phyloP scores from a whole-genome alignment of 2,329 filamentous ascomycete genomes.

The Fusarium sp. region DNA sequence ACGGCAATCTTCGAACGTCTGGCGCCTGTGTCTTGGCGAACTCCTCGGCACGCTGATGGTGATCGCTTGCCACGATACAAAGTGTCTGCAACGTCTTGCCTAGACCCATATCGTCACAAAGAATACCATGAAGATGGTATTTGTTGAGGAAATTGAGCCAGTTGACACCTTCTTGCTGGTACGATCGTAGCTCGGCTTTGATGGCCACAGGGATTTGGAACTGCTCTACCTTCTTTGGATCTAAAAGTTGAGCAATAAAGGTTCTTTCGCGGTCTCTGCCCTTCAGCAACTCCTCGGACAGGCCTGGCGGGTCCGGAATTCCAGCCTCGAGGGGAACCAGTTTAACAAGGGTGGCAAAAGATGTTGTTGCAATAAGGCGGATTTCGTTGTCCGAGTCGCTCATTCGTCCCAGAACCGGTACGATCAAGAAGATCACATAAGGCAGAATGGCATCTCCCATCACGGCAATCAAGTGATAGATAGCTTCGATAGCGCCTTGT shows the following conservation, averaged over 20 bases:
- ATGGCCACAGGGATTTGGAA: conserved; percentile 96
- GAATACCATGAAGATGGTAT: conserved; percentile 96
- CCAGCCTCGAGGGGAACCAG: conserved; percentile 96
- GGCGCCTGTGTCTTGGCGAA: conserved; percentile 83
- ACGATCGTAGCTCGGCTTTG: conserved; percentile 94
- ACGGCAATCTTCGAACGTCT: conserved; percentile 84
- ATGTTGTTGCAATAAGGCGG: conserved; percentile 92
- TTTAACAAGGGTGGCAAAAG: conserved; percentile 96
- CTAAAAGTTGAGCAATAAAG: conserved; percentile 95
- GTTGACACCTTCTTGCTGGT: conserved; percentile 98
- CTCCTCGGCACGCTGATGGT: conserved; percentile 92
- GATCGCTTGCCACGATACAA: conserved; percentile 97
- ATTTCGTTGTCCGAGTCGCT: conserved; percentile 98
- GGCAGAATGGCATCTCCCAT: conserved; percentile 97
- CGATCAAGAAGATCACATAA: conserved; percentile 98
- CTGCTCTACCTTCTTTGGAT: conserved; percentile 94
- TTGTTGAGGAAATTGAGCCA: conserved; percentile 99
- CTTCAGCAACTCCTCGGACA: conserved; percentile 87
- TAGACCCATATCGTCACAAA: conserved; percentile 99
- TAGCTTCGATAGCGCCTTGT: conserved; percentile 92
- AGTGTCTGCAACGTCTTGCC: conserved; percentile 97
- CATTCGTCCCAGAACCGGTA: conserved; percentile 96
- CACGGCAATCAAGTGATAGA: conserved; percentile 97
- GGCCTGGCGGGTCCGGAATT: conserved; percentile 93
- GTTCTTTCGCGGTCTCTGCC: conserved; percentile 94